Percentiles rank a stretch among this genome's conserved stretches.
phyloP scores from a whole-genome alignment of 2,329 filamentous ascomycete genomes.

The Aspergillus udagawae region DNA sequence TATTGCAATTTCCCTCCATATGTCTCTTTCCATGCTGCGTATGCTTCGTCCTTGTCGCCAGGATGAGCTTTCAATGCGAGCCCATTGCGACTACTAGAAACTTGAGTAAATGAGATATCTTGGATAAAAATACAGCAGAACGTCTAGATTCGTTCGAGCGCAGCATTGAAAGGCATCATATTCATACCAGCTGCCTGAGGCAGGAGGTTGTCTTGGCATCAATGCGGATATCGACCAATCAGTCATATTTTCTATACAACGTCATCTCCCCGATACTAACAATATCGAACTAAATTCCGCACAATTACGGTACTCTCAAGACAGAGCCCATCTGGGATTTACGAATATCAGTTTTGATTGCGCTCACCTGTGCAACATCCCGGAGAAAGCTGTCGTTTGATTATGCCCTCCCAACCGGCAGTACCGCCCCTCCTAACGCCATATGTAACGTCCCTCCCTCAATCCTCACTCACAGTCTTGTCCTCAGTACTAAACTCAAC shows the following conservation, averaged over 20 bases:
- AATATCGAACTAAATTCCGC: conserved; percentile 1
- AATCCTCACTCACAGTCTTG: conserved; percentile 39
- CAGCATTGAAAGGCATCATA: neutral
- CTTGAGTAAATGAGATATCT: neutral
- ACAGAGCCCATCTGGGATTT: neutral
- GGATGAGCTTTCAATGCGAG: neutral
- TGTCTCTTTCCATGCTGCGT: neutral
- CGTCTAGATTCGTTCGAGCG: neutral
- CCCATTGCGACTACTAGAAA: neutral
- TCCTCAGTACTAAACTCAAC: conserved; percentile 45
- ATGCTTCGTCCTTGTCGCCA: neutral
- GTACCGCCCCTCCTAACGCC: conserved; percentile 38
- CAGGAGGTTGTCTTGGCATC: neutral
- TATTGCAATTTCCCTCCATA: neutral
- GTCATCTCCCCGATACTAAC: conserved; percentile 13
- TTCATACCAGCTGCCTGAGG: neutral
- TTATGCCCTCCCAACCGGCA: conserved; percentile 38
- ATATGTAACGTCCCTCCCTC: conserved; percentile 33
- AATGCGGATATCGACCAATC: conserved; percentile 1
- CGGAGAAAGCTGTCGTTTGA: conserved; percentile 4
- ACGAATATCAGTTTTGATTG: neutral
- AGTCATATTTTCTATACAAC: conserved; percentile 16
- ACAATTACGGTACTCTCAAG: conserved; percentile 2
- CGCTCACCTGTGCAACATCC: neutral
- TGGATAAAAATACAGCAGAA: neutral